These are phyloP conservation scores for Tricholoma bakamatsutake DNA, from an alignment of 768 basidiomycete species.

Conservation along the genomic window DNA sequence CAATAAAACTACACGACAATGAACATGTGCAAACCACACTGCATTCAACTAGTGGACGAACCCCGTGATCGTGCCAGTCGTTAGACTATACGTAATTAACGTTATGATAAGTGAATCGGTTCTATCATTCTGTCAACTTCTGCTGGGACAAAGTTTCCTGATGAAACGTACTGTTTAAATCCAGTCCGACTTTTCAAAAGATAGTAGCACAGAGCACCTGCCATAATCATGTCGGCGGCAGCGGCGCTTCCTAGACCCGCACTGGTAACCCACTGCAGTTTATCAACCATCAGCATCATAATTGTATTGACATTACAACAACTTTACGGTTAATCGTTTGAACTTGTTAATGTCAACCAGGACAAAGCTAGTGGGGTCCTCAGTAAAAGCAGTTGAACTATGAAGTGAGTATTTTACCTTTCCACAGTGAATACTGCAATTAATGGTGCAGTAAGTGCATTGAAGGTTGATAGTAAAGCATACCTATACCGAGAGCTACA, in stretches of 20 bases:
- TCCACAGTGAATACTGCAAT: constrained; percentile 39
- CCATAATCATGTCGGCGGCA: constrained; percentile 46
- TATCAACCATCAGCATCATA: constrained; percentile 18
- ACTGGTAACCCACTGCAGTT: constrained; percentile 41
- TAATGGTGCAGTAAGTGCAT: constrained; percentile 1
- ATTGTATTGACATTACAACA: constrained; percentile 15
- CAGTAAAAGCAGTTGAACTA: not conserved
- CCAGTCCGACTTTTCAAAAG: constrained; percentile 44
- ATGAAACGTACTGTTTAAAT: constrained; percentile 28
- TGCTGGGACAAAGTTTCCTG: not conserved
- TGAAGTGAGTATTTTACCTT: constrained; percentile 24
- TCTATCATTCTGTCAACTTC: constrained; percentile 15
- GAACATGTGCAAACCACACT: not conserved
- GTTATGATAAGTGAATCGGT: constrained; percentile 41
- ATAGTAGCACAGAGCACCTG: constrained; percentile 41
- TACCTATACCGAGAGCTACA: constrained; percentile 37
- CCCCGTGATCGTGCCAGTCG: constrained; percentile 41
- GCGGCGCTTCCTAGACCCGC: constrained; percentile 41
- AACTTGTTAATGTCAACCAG: constrained; percentile 28
- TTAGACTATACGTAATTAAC: constrained; percentile 38
- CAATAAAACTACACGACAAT: constrained; percentile 27
- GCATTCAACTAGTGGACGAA: constrained; percentile 7
- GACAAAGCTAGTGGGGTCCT: constrained; percentile 23
- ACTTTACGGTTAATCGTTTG: constrained; percentile 29
- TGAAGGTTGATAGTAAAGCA: constrained; percentile 9